Base-by-base conservation (phyloP, 208 protist genomes). In the Histomonas meleagridis region DNA sequence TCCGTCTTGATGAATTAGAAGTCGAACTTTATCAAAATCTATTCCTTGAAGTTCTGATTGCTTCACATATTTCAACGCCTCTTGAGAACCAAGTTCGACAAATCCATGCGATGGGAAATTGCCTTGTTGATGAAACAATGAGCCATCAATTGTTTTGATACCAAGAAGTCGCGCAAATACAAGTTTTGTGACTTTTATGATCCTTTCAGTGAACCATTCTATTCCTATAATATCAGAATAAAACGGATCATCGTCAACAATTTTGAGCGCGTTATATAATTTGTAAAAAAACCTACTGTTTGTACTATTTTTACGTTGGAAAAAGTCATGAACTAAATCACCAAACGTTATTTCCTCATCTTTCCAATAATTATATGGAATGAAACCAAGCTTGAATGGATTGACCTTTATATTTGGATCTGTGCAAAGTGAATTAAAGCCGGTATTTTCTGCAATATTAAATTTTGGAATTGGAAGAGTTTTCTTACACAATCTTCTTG, bases 51-150 rank as follows among this genome's bases (percentile, higher is more conserved):
- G 43, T 40, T 86, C 76, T 51, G 23, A 26, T 18, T 43, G 46
- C 1, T 16, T 86, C 0, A 86, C 76, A 43, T 32, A 55, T 1
- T 51, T 32, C 9, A 46, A 46, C 0, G 76, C 76, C 1, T 43
- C 46, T 57, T 86, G 51, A 43, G 76, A 18, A 55, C 46, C 76
- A n/a, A 86, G 46, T 35, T 86, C 76, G 14, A 86, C 10, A 28
- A 86, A 86, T 55, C 76, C 76, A 55, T 86, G 76, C n/a, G 76
- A 86, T 26, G 76, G 76, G 76, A 86, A 86, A 21, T 86, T 86
- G 9, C 76, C 76, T 86, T 86, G 76, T 55, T 86, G 76, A 86
- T 86, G 76, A 46, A 86, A 86, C 18, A 86, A 40, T 23, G 40
- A 51, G 12, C 76, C 76, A 38, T 86, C 76, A 26, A 86, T 86